Evolutionary conservation across 148 eudicot genomes (phyloP), one percentile per base, ranked within the genome.

Genomic region (Polygonum maritimum): DNA sequence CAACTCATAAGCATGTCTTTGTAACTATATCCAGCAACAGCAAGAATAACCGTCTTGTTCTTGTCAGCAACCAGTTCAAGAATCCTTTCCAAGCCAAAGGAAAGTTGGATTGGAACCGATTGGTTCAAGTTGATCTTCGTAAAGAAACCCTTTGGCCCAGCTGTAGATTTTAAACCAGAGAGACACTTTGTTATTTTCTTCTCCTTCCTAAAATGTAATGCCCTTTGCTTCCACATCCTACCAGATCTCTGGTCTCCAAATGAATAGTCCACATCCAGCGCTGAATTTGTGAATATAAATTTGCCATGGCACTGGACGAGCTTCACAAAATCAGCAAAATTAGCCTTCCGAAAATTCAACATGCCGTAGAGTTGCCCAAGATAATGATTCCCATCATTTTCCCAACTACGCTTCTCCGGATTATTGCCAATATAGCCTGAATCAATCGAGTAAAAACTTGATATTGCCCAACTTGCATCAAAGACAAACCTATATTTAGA

Each of bases 1-100:
- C 96, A 95, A 72, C 90, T 95, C 98, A 95, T 95, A 55, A 95
- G 78, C 96, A 95, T 95, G 79, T 95, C 98, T 84, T 88, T 95
- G 83, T 95, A 95, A 82, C 90, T 95, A 77, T 87, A 89, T 65
- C 97, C 98, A 11, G 97, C 94, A 82, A 92, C 76, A 35, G 91
- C 89, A 71, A 95, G 89, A 49, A 90, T 87, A 74, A 95, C 76
- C 2, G 91, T 90, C 76, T 80, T 89, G 76, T 86, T 92, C 80
- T 83, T 73, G 76, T 89, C 90, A 18, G 91, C 88, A 81, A 85
- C 79, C 54, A 78, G 45, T n/a, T 91, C 76, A 49, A 95, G 83
- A 38, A 92, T 83, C 31, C 41, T 69, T 67, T 95, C 92, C 77
- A 92, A 52, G 62, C 86, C 84, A 74, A 81, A 82, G 35, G 96